A percentile compares a stretch with the other conserved stretches of the same genome.
Conservation (phyloP, 2,329 filamentous ascomycete species). For the Aspergillus sp. region DNA sequence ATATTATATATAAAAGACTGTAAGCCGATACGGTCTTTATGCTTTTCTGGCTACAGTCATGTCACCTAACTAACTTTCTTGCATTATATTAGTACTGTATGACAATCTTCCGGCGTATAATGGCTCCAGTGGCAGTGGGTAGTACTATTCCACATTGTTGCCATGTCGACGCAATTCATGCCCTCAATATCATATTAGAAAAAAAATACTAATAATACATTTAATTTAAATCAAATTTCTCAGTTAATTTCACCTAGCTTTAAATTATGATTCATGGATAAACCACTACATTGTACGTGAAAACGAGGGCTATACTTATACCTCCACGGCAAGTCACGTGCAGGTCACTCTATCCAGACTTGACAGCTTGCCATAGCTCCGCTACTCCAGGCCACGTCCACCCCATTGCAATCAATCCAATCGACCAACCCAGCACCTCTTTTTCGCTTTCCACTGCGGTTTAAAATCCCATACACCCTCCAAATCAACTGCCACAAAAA, state of each 20-base stretch:
- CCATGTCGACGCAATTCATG: too few relatives aligned
- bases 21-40: background rate
- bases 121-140: too few relatives aligned
- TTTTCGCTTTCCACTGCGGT: background rate
- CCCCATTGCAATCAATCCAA: background rate
- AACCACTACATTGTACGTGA: background rate
- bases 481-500: background rate
- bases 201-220: background rate
- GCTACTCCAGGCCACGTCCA: background rate
- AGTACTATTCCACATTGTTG: too few relatives aligned
- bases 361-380: conserved; percentile 12
- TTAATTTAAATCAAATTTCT: background rate
- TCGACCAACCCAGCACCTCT: background rate
- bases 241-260: background rate
- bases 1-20: background rate
- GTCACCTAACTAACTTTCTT: too few relatives aligned
- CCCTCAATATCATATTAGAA: background rate
- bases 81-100: too few relatives aligned
- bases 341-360: background rate
- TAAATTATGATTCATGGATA: background rate
- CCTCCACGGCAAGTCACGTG: conserved; percentile 6
- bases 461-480: background rate
- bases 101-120: too few relatives aligned
- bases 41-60: background rate
- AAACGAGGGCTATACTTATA: background rate